phyloP scores from a whole-genome alignment of 2,329 filamentous ascomycete species.

The Helotiales sp. region DNA sequence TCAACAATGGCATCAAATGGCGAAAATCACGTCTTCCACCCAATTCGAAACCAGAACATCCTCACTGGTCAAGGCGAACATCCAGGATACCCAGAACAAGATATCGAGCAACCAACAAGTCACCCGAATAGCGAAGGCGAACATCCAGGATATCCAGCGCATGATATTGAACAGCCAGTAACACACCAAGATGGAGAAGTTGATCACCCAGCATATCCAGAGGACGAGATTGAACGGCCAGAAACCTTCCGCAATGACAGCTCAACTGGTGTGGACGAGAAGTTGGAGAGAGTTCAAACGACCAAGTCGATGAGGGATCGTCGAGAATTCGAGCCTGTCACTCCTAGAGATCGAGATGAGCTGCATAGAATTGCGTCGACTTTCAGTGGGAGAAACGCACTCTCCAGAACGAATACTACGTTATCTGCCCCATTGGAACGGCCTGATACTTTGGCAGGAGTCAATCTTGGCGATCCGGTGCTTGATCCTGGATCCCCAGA shows the following conservation, averaged over 20 bases:
- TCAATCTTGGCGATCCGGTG: conserved; percentile 51
- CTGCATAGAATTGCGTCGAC: conserved; percentile 38
- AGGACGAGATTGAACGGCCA: conserved; percentile 23
- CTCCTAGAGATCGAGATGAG: conserved; percentile 35
- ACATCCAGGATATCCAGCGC: conserved; percentile 14
- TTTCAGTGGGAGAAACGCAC: conserved; percentile 25
- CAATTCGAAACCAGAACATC: conserved; percentile 25
- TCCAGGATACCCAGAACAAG: background rate
- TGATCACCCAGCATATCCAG: conserved; percentile 14
- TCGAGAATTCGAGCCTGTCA: conserved; percentile 35
- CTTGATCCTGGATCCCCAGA: conserved; percentile 56
- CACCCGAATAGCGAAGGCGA: background rate
- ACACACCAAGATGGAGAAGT: background rate
- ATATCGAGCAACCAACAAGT: background rate
- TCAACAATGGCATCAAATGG: conserved; percentile 23
- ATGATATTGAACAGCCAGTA: background rate
- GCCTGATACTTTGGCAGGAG: conserved; percentile 42
- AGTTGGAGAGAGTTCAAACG: conserved; percentile 23
- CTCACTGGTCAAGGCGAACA: conserved; percentile 3
- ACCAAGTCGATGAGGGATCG: conserved; percentile 29
- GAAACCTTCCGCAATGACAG: conserved; percentile 8
- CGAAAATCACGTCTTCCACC: conserved; percentile 12
- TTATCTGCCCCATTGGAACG: conserved; percentile 25
- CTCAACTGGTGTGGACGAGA: conserved; percentile 25
- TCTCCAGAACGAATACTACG: conserved; percentile 25